These are phyloP conservation scores for Carpinus viminea DNA, from an alignment of 306 rosid species.

Conservation along the genomic window DNA sequence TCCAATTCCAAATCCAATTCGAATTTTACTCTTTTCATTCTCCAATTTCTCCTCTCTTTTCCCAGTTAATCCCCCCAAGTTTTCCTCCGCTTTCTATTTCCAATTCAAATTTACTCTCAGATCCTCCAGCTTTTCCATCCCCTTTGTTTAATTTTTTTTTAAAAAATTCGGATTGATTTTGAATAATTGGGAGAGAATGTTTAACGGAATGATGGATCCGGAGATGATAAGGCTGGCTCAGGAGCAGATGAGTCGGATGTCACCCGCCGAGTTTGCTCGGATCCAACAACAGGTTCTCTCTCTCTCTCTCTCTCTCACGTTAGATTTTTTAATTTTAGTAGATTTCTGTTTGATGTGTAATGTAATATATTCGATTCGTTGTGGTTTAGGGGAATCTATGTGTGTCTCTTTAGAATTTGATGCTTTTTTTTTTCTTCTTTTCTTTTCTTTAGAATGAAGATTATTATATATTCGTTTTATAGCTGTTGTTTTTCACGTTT, in stretches of 20 bases:
- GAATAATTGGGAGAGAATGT: constrained; percentile 27
- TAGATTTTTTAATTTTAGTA: background rate
- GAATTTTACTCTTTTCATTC: too few relatives aligned
- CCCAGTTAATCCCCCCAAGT: background rate
- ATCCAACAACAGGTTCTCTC: constrained; percentile 83
- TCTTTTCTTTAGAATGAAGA: background rate
- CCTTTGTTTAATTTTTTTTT: too few relatives aligned
- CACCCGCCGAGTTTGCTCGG: constrained; percentile 85
- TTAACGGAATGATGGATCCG: constrained; percentile 88
- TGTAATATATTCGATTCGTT: background rate
- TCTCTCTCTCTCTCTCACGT: background rate
- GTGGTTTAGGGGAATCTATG: background rate
- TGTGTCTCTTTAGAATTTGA: background rate
- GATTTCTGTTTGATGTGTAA: background rate
- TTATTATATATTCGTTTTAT: background rate
- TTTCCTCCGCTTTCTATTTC: background rate
- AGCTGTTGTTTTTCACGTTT: background rate
- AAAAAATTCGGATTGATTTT: background rate
- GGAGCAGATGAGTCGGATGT: constrained; percentile 98
- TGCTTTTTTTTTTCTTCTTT: background rate
- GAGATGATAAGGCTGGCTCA: constrained; percentile 84
- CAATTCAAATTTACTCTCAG: background rate
- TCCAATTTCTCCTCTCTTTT: background rate
- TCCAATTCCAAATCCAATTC: too few relatives aligned
- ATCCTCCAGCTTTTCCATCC: background rate